Conservation (phyloP, 352 stramenopile species). For the Phytophthora parvispora region DNA sequence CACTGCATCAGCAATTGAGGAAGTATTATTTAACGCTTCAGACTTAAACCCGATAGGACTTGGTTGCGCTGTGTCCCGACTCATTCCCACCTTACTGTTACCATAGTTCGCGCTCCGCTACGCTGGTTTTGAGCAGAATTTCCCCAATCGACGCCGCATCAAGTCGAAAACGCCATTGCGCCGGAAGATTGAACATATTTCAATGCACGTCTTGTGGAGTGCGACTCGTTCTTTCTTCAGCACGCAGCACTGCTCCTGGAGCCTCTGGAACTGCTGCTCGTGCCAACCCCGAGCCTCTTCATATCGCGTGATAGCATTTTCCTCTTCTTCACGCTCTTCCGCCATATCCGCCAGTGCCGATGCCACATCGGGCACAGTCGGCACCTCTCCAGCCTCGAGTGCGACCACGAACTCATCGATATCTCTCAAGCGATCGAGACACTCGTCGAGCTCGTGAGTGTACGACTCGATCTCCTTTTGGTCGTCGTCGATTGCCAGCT, state of each 20-base stretch:
- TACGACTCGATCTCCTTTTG: slow-evolving; percentile 37
- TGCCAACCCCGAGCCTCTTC: slow-evolving; percentile 15
- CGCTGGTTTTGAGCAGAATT: too few relatives aligned
- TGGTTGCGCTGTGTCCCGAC: too few relatives aligned
- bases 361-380: slow-evolving; percentile 11
- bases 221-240: slow-evolving; percentile 28
- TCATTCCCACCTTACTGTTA: too few relatives aligned
- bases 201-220: slow-evolving; percentile 31
- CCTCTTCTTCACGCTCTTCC: slow-evolving; percentile 38
- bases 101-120: too few relatives aligned
- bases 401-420: slow-evolving; percentile 37
- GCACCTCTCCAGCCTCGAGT: slow-evolving; percentile 18
- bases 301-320: slow-evolving; percentile 24
- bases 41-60: too few relatives aligned
- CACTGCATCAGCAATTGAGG: too few relatives aligned
- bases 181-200: slow-evolving; percentile 40
- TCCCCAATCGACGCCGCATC: slow-evolving; percentile 22
- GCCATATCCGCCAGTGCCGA: slow-evolving; percentile 27
- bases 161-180: slow-evolving; percentile 30
- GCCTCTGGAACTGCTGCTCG: slow-evolving; percentile 17
- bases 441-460: slow-evolving; percentile 32
- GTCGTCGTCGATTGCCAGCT: slow-evolving; percentile 31
- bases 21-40: too few relatives aligned
- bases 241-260: slow-evolving; percentile 9
- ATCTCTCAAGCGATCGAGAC: slow-evolving; percentile 23